Conservation (phyloP, 305 asterid species). For the Fraxinus platypoda region DNA sequence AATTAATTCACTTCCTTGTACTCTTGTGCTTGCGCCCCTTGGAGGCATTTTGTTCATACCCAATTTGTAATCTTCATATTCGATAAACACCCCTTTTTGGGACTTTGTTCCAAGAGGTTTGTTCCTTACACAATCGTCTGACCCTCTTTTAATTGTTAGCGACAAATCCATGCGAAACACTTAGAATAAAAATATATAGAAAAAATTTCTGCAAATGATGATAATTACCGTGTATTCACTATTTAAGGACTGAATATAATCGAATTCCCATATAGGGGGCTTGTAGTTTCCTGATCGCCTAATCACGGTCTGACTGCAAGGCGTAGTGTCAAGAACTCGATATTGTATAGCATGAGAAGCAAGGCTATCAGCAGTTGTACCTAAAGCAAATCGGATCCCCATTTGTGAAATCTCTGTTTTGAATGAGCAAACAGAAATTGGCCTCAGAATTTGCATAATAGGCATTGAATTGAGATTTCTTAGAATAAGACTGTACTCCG, state of each 20-base stretch:
- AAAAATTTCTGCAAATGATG: background rate
- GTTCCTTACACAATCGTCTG: no score
- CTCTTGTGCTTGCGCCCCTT: no score
- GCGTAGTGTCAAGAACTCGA: no score
- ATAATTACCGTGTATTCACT: conserved; percentile 6
- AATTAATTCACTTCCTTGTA: no score
- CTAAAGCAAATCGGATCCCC: background rate
- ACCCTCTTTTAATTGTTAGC: no score
- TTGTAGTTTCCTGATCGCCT: conserved; percentile 22
- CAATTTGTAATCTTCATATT: no score
- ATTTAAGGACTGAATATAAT: conserved; percentile 8
- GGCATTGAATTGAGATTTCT: background rate
- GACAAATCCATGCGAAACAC: no score
- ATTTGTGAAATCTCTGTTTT: background rate
- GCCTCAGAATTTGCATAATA: background rate
- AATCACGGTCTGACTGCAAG: background rate
- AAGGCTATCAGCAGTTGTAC: background rate
- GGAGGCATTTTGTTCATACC: no score
- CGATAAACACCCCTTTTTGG: no score
- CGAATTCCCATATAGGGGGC: conserved; percentile 22
- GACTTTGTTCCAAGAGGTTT: no score
- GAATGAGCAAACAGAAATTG: background rate
- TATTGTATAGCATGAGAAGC: background rate
- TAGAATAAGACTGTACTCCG: no score
- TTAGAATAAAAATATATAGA: no score